phyloP scores from a whole-genome alignment of 78 protist species.

The Andalucia godoyi region DNA sequence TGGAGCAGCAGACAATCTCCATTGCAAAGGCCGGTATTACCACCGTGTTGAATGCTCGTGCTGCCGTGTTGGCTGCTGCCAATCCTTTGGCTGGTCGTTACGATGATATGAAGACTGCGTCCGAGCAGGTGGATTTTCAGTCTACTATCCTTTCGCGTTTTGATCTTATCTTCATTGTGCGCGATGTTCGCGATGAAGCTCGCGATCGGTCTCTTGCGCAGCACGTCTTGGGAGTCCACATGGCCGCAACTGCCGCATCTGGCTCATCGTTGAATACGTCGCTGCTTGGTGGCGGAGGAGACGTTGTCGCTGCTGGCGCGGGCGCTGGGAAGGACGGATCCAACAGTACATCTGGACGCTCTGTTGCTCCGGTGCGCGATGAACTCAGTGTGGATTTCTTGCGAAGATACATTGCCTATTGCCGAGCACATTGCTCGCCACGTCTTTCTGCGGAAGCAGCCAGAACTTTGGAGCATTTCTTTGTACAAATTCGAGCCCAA shows the following conservation, averaged over 20 bases:
- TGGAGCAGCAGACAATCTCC: conserved; percentile 99
- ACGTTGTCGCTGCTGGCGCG: no score
- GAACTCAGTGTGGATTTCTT: not conserved
- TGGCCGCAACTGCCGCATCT: not conserved
- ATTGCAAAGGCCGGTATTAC: conserved; percentile 99
- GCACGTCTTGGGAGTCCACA: conserved; percentile 37
- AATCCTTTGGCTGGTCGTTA: conserved; percentile 95
- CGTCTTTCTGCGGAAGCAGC: conserved; percentile 65
- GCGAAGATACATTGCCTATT: conserved; percentile 62
- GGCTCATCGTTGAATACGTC: no score
- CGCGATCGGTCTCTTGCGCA: conserved; percentile 51
- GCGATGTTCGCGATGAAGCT: conserved; percentile 57
- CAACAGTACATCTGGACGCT: no score
- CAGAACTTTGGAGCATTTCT: conserved; percentile 25
- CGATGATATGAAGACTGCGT: conserved; percentile 69
- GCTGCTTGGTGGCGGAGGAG: no score
- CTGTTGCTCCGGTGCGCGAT: not conserved
- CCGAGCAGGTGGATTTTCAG: conserved; percentile 82
- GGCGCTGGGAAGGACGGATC: no score
- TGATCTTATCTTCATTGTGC: conserved; percentile 94
- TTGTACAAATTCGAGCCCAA: conserved; percentile 1
- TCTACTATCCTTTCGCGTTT: conserved; percentile 97
- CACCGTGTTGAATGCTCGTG: conserved; percentile 93
- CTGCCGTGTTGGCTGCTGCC: conserved; percentile 99
- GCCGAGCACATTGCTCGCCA: conserved; percentile 49